These are phyloP conservation scores for Ogataea pignaliae DNA, from an alignment of 805 yeast species.

Conservation along the genomic window DNA sequence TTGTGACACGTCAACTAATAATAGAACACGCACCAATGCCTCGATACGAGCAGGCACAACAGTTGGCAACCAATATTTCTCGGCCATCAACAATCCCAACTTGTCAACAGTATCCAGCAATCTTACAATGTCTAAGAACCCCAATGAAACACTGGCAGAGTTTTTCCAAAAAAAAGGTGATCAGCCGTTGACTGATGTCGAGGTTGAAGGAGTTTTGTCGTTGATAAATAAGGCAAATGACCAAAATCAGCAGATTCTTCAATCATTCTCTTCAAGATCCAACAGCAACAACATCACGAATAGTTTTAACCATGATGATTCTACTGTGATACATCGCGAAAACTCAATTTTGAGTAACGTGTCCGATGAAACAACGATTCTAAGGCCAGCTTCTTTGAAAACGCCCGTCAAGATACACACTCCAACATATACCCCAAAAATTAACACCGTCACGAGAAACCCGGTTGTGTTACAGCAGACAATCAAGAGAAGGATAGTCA, in stretches of 20 bases:
- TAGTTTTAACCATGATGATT: background rate
- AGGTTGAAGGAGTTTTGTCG: slow-evolving; percentile 76
- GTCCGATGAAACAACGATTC: slow-evolving; percentile 12
- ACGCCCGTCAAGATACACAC: slow-evolving; percentile 22
- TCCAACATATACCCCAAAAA: slow-evolving; percentile 23
- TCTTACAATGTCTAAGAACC: slow-evolving; percentile 27
- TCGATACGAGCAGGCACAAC: background rate
- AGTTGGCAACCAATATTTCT: slow-evolving; percentile 6
- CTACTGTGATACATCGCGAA: slow-evolving; percentile 2
- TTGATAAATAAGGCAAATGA: slow-evolving; percentile 41
- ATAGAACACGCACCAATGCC: no score
- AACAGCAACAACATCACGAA: background rate
- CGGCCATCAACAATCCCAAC: slow-evolving; percentile 17
- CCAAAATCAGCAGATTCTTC: slow-evolving; percentile 12
- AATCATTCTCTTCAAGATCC: slow-evolving; percentile 1
- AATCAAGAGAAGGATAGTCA: slow-evolving; percentile 24
- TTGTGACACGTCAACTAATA: no score
- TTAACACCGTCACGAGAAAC: slow-evolving; percentile 9
- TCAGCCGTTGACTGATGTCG: slow-evolving; percentile 66
- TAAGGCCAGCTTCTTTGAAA: slow-evolving; percentile 18
- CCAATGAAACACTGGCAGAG: slow-evolving; percentile 59
- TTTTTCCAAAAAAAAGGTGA: slow-evolving; percentile 76
- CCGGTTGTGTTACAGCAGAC: slow-evolving; percentile 13
- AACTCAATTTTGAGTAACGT: slow-evolving; percentile 15
- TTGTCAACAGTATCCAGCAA: slow-evolving; percentile 12